Evolutionary conservation across 2,329 filamentous ascomycete species (phyloP).

Genomic region (Aspergillus aculeatus): DNA sequence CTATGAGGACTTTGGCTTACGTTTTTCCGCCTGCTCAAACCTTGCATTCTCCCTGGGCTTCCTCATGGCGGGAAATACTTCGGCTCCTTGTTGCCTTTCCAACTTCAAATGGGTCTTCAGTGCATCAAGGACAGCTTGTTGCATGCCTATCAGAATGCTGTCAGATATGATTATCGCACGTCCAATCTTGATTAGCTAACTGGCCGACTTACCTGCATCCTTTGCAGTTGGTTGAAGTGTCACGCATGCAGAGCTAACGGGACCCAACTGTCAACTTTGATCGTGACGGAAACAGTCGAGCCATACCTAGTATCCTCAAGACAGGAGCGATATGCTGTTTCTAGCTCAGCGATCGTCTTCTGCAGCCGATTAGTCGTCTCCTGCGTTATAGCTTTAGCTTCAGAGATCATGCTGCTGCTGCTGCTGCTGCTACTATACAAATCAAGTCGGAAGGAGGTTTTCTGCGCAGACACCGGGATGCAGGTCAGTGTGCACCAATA

Average conservation of each 20-base stretch:
- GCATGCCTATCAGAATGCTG: neutral
- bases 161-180: neutral
- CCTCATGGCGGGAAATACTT: conserved; percentile 27
- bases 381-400: neutral
- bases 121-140: conserved; percentile 16
- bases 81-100: conserved; percentile 21
- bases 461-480: conserved; percentile 25
- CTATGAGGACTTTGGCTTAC: conserved; percentile 16
- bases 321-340: conserved; percentile 16
- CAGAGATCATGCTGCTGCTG: neutral
- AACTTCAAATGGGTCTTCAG: conserved; percentile 25
- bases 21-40: conserved; percentile 30
- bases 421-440: conserved; percentile 19
- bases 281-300: neutral
- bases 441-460: conserved; percentile 33
- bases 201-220: neutral
- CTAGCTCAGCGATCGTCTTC: conserved; percentile 7
- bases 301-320: conserved; percentile 6
- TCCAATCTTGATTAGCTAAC: neutral
- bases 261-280: neutral
- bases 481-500: conserved; percentile 28
- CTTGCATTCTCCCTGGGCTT: conserved; percentile 24
- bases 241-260: neutral
- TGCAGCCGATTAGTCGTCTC: conserved; percentile 4
- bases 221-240: neutral